Evolutionary conservation across 2,329 filamentous ascomycete genomes (phyloP), one percentile per base, ranked within the genome.

Genomic region (Rasamsonia emersonii): DNA sequence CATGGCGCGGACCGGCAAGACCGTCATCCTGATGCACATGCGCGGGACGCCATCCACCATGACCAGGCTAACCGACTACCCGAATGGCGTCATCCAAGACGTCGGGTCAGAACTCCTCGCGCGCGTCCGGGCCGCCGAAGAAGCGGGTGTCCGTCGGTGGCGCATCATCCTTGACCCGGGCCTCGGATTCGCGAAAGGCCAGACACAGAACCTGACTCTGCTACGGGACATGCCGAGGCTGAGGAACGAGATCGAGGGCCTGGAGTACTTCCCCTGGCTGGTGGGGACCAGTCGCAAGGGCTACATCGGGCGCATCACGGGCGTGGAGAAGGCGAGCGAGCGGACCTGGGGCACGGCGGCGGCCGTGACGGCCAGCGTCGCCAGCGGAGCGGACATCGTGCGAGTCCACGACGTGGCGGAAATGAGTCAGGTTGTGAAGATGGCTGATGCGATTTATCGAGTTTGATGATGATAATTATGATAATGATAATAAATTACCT

Each of bases 151-250:
- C 25, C 73, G 84, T 3, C 79, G 88, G 29, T 98, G 91, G 91
- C 82, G 89, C 43, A 93, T 98, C 42, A 78, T 96, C 19, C 75
- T 96, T 2, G 91, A 98, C 54, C 91, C 91, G 0, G 91, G 91
- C 0, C 74, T 98, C 18, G 91, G 91, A 0, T 98, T 98, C 53
- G 86, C 91, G 35, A 98, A 98, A 65, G 79, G 75, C 1, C 68
- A 71, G 33, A 67, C 71, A 24, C 86, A 95, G 55, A 95, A 95
- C 56, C 63, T 95, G 2, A 77, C 86, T 45, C 63, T 98, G 2
- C 64, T 98, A 19, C 69, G 82, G 6, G 62, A 74, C 1, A 59
- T 93, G 18, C 67, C 69, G 6, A 73, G 77, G 42, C 62, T 93
- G 41, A 68, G 79, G 17, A 44, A 33, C 0, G 41, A 32, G 1